Conservation (phyloP, 768 basidiomycete species). For the Rossbeevera mucosa region DNA sequence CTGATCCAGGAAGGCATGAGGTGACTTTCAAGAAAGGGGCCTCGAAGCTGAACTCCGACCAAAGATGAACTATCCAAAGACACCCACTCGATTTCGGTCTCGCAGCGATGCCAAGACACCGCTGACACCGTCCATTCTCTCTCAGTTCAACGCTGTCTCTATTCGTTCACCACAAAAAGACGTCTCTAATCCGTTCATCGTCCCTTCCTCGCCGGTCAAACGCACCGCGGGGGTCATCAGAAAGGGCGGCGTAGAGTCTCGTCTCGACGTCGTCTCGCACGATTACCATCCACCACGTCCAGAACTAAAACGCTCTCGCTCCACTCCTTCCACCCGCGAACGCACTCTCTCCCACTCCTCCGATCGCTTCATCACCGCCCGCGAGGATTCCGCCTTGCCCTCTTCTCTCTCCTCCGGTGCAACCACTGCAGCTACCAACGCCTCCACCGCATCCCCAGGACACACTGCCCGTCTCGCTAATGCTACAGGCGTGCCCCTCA, state of each 20-base stretch:
- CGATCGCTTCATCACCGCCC: slow-evolving; percentile 71
- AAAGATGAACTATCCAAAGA: slow-evolving; percentile 36
- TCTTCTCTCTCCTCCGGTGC: slow-evolving; percentile 60
- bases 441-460: slow-evolving; percentile 59
- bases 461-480: slow-evolving; percentile 76
- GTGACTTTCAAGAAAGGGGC: too few species aligned
- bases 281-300: slow-evolving; percentile 67
- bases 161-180: slow-evolving; percentile 38
- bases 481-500: slow-evolving; percentile 71
- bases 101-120: slow-evolving; percentile 49
- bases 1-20: too few species aligned
- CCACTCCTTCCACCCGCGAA: slow-evolving; percentile 56
- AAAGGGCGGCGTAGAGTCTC: slow-evolving; percentile 72
- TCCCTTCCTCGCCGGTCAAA: slow-evolving; percentile 62
- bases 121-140: slow-evolving; percentile 40
- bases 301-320: slow-evolving; percentile 68
- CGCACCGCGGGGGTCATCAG: slow-evolving; percentile 67
- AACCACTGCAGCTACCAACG: slow-evolving; percentile 32
- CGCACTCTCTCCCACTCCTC: slow-evolving; percentile 35
- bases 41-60: too few species aligned
- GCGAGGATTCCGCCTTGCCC: slow-evolving; percentile 50
- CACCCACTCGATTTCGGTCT: slow-evolving; percentile 43
- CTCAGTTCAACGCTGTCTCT: slow-evolving; percentile 37
- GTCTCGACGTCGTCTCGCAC: slow-evolving; percentile 69
- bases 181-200: slow-evolving; percentile 60